Conservation (phyloP, 1,284 basidiomycete genomes). For the Mycena sp. region DNA sequence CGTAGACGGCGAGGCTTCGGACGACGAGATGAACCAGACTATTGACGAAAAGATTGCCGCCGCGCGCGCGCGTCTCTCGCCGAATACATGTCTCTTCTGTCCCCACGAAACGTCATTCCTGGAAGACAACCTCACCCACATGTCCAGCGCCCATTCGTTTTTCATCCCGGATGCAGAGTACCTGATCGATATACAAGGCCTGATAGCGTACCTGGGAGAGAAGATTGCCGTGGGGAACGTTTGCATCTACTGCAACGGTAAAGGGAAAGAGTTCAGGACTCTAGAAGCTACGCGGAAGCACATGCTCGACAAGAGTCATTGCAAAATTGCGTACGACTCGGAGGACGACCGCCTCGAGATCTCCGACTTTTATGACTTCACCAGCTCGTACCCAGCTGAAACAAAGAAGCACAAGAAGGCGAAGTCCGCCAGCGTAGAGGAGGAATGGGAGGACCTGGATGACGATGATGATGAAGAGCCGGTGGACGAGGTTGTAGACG, state of each 20-base stretch:
- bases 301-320: constrained; percentile 95
- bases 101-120: constrained; percentile 60
- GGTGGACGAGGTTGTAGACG: constrained; percentile 53
- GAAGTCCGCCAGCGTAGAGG: constrained; percentile 42
- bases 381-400: constrained; percentile 77
- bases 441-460: constrained; percentile 71
- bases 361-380: constrained; percentile 96
- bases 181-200: constrained; percentile 84
- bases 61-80: constrained; percentile 70
- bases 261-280: constrained; percentile 80
- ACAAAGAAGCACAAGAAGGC: constrained; percentile 41
- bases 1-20: constrained; percentile 54
- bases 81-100: constrained; percentile 91
- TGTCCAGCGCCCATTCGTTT: constrained; percentile 91
- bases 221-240: constrained; percentile 94
- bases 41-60: constrained; percentile 85
- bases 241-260: constrained; percentile 91
- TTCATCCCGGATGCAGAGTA: constrained; percentile 96
- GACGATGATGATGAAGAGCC: constrained; percentile 62
- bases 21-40: constrained; percentile 63
- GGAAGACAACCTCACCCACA: constrained; percentile 84
- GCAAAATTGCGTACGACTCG: constrained; percentile 93
- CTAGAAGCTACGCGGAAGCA: constrained; percentile 91
- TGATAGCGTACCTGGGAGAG: constrained; percentile 91
- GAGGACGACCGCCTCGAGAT: constrained; percentile 87